Conservation (phyloP, 2,329 filamentous ascomycete species). For the Byssoonygena ceratinophila region DNA sequence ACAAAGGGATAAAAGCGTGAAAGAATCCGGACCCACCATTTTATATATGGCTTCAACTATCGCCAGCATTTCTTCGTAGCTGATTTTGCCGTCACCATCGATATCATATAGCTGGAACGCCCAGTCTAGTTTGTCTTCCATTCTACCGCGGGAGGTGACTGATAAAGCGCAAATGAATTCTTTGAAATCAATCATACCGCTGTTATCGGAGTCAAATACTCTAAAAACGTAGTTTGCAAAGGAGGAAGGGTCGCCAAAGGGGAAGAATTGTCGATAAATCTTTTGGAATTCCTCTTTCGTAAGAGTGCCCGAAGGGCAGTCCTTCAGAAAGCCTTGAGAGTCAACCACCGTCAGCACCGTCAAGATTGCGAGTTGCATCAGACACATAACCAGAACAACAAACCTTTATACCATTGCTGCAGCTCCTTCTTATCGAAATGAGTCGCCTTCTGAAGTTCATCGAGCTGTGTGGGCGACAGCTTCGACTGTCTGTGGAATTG, state of each 20-base stretch:
- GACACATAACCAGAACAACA: slow-evolving; percentile 22
- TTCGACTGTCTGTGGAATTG: slow-evolving; percentile 73
- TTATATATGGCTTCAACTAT: slow-evolving; percentile 99
- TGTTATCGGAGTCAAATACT: slow-evolving; percentile 96
- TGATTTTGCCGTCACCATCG: slow-evolving; percentile 97
- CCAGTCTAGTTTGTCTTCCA: slow-evolving; percentile 99
- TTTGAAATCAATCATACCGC: slow-evolving; percentile 96
- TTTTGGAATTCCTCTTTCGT: slow-evolving; percentile 99
- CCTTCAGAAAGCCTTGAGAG: slow-evolving; percentile 78
- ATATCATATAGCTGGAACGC: slow-evolving; percentile 99
- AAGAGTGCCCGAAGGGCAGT: slow-evolving; percentile 92
- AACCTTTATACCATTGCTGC: slow-evolving; percentile 99
- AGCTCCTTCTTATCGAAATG: slow-evolving; percentile 99
- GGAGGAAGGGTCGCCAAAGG: slow-evolving; percentile 90
- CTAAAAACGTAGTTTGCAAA: slow-evolving; percentile 99
- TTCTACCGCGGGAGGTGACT: slow-evolving; percentile 92
- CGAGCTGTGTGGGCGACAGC: slow-evolving; percentile 90
- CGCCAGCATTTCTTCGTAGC: slow-evolving; percentile 96
- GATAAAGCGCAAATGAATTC: slow-evolving; percentile 98
- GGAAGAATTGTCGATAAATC: slow-evolving; percentile 99
- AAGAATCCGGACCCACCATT: slow-evolving; percentile 55
- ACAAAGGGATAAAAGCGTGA: slow-evolving; percentile 10
- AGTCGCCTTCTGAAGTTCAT: slow-evolving; percentile 89
- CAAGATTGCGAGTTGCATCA: too few species aligned
- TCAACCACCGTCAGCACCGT: neutral